Evolutionary conservation across 2,329 filamentous ascomycete species (phyloP).

Genomic region (Madurella mycetomatis): DNA sequence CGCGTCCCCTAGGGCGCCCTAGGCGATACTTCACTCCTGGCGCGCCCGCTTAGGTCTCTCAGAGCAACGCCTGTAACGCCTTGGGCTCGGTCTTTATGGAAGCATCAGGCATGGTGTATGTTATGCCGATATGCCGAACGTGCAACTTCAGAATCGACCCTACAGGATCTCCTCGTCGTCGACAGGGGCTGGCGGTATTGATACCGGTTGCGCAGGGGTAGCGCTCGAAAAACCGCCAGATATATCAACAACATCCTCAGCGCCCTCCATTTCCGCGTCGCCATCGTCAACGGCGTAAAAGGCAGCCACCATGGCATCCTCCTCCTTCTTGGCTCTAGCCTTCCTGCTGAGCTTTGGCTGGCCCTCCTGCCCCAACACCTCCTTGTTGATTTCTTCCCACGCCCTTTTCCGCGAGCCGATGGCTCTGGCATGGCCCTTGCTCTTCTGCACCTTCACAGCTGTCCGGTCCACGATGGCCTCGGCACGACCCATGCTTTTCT

Average conservation of each 20-base stretch:
- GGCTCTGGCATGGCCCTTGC: slow-evolving; percentile 21
- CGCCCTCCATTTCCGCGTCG: slow-evolving; percentile 36
- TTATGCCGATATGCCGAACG: no score
- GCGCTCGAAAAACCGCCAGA: background rate
- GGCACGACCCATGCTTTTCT: slow-evolving; percentile 55
- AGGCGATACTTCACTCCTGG: no score
- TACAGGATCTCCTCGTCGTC: slow-evolving; percentile 21
- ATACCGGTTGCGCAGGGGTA: background rate
- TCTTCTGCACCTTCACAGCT: slow-evolving; percentile 22
- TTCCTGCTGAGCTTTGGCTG: slow-evolving; percentile 15
- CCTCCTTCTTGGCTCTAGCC: slow-evolving; percentile 20
- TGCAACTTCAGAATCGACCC: background rate
- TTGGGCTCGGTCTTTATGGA: no score
- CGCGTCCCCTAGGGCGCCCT: no score
- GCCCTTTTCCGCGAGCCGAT: slow-evolving; percentile 24
- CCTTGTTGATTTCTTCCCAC: slow-evolving; percentile 26
- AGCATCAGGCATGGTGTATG: no score
- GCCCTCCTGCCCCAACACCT: slow-evolving; percentile 9
- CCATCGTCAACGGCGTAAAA: slow-evolving; percentile 26
- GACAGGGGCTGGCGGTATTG: background rate
- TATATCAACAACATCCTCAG: slow-evolving; percentile 4
- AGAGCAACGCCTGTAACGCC: no score
- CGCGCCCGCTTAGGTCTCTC: no score
- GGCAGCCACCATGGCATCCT: slow-evolving; percentile 20
- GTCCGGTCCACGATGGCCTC: slow-evolving; percentile 58